Evolutionary conservation across 108 stramenopile genomes (phyloP).

Genomic region (Cyclotella sp.): DNA sequence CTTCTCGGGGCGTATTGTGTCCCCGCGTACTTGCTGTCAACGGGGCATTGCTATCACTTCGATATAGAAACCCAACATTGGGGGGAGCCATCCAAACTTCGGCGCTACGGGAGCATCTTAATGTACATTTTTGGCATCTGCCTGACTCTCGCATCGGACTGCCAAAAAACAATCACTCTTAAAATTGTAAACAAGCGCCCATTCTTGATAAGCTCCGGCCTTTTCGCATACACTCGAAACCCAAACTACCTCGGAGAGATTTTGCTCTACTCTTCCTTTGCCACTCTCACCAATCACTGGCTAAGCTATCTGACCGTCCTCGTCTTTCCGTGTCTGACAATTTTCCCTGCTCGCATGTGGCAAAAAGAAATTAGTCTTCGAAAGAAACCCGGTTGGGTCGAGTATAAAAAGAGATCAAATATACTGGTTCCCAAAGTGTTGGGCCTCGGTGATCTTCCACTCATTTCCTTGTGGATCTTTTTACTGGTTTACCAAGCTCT

Average conservation of each 20-base stretch:
- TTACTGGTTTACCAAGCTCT: conserved; percentile 2
- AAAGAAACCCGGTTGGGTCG: conserved; percentile 3
- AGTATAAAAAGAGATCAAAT: conserved; percentile 1
- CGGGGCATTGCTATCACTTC: conserved; percentile 2
- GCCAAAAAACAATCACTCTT: background rate
- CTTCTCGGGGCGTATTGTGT: conserved; percentile 6
- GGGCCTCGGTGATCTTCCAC: conserved; percentile 9
- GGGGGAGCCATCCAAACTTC: conserved; percentile 3
- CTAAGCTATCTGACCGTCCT: conserved; percentile 3
- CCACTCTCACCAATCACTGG: conserved; percentile 12
- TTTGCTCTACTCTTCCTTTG: conserved; percentile 3
- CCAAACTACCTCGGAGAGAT: conserved; percentile 6
- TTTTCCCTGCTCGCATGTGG: conserved; percentile 6
- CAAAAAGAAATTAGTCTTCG: conserved; percentile 3
- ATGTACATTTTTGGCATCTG: conserved; percentile 1
- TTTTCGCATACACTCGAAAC: background rate
- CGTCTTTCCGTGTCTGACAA: background rate
- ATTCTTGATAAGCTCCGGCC: background rate
- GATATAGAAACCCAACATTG: background rate
- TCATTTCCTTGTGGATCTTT: background rate
- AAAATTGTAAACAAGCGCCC: background rate
- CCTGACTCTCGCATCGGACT: background rate
- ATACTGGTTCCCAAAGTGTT: background rate
- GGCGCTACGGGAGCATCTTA: conserved; percentile 1
- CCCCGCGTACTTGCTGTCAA: background rate